Evolutionary conservation across 768 basidiomycete species (phyloP).

Genomic region (Aureoboletus auriporus): DNA sequence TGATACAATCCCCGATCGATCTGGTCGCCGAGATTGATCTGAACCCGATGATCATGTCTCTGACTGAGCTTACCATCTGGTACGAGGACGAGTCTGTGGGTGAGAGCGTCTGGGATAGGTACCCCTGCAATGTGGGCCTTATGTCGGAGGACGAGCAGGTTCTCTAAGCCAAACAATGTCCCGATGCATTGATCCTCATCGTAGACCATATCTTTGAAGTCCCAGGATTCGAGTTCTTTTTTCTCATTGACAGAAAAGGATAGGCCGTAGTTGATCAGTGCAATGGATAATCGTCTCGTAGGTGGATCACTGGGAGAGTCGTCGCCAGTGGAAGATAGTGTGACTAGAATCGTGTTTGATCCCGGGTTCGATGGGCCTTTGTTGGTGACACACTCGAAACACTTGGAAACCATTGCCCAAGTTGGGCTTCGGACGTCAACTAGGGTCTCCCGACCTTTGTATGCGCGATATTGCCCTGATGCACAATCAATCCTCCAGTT

Average conservation of each 20-base stretch:
- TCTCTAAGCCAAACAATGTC: neutral
- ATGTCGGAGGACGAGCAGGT: neutral
- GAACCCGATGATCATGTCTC: neutral
- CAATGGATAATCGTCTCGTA: neutral
- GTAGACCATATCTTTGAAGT: neutral
- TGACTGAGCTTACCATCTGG: neutral
- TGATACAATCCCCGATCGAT: neutral
- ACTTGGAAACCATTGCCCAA: slow-evolving; percentile 13
- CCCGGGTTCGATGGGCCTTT: too few species aligned
- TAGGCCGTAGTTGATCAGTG: neutral
- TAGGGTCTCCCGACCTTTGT: neutral
- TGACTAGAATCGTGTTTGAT: too few species aligned
- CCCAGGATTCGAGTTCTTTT: neutral
- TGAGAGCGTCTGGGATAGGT: neutral
- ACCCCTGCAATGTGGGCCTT: neutral
- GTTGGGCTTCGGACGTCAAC: slow-evolving; percentile 19
- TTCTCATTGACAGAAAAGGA: neutral
- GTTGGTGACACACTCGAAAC: slow-evolving; percentile 7
- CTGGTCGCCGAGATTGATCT: too few species aligned
- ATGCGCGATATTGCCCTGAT: neutral
- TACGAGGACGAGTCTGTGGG: neutral
- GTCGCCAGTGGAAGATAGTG: too few species aligned
- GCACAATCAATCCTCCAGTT: slow-evolving; percentile 10
- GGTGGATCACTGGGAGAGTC: neutral
- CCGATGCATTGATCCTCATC: neutral